These are phyloP conservation scores for Hordeum pubiflorum DNA, from an alignment of 202 grass and related monocot genomes.

Conservation along the genomic window DNA sequence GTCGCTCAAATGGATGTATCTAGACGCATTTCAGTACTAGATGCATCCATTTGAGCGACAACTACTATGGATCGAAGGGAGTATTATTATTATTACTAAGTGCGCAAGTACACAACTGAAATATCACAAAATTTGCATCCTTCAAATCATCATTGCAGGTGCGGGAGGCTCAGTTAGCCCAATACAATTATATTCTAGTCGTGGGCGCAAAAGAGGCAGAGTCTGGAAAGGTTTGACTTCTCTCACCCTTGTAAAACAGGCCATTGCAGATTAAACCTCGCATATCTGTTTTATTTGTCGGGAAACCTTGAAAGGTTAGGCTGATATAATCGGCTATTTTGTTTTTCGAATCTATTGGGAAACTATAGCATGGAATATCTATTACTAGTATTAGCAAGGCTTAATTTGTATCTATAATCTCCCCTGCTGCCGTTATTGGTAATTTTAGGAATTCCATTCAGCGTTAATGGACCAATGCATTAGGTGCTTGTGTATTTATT, in stretches of 20 bases:
- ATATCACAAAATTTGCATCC: not conserved
- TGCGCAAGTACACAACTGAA: not conserved
- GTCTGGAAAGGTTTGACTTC: constrained; percentile 49
- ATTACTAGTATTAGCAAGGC: not conserved
- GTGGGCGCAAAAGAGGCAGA: constrained; percentile 85
- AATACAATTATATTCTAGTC: constrained; percentile 97
- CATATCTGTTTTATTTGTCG: not conserved
- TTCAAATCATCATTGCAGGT: constrained; percentile 47
- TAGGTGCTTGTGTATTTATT: not conserved
- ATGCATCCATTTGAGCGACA: no score
- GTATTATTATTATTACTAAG: not conserved
- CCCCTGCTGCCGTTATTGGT: not conserved
- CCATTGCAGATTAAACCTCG: not conserved
- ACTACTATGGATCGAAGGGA: no score
- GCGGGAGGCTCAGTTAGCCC: constrained; percentile 76
- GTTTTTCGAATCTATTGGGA: not conserved
- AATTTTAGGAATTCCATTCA: not conserved
- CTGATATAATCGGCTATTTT: not conserved
- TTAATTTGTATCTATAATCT: not conserved
- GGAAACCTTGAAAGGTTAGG: not conserved
- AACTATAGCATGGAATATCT: not conserved
- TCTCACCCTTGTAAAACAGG: not conserved
- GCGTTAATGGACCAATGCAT: not conserved
- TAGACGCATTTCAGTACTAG: no score
- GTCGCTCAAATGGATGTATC: no score